Evolutionary conservation across 2,329 filamentous ascomycete species (phyloP), one percentile per base, ranked within the genome.

Genomic region (Cytospora mali): DNA sequence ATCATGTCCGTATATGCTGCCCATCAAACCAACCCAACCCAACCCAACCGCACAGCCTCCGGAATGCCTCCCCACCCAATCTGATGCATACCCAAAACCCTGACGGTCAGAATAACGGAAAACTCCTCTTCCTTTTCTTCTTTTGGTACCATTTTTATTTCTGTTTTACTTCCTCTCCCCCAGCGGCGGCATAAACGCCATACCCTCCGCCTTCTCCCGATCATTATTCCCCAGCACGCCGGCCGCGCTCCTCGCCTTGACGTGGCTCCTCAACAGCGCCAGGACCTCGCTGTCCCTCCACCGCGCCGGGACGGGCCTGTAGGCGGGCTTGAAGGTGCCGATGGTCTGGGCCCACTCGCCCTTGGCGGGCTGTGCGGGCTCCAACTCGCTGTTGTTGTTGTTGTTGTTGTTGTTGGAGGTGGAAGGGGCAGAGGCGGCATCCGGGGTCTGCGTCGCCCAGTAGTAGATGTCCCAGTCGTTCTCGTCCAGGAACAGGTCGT

Each of bases 401-500:
- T 50, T 57, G 31, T 57, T 62, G 25, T 53, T 66, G 61, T 61
- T 62, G 31, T 33, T 33, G 50, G 64, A 68, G 59, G 74, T 68
- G 62, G 85, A 80, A 58, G 80, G 75, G 35, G 86, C 83, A n/a
- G 84, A 84, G 1, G 81, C 79, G 4, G 84, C 78, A 14, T 88
- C 78, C 14, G 88, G 82, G 69, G 92, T 88, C 77, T 99, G 95
- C 18, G 95, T 99, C 4, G 91, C 92, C 95, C 95, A 99, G 83
- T 99, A 99, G 83, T 99, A 99, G 66, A 99, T 97, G 75, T 99
- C 95, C 95, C 95, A 99, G 80, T 99, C 95, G 77, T 99, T 99
- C 79, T 99, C 95, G 77, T 99, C 95, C 62, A 99, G 87, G 81
- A 99, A 96, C 29, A 84, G 80, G 75, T 98, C 94, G 80, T 95